Percentiles rank a stretch among this genome's conserved stretches.
Evolutionary conservation across 371 early-diverging fungal genomes (phyloP).

Genomic region (Furculomyces boomerangus): DNA sequence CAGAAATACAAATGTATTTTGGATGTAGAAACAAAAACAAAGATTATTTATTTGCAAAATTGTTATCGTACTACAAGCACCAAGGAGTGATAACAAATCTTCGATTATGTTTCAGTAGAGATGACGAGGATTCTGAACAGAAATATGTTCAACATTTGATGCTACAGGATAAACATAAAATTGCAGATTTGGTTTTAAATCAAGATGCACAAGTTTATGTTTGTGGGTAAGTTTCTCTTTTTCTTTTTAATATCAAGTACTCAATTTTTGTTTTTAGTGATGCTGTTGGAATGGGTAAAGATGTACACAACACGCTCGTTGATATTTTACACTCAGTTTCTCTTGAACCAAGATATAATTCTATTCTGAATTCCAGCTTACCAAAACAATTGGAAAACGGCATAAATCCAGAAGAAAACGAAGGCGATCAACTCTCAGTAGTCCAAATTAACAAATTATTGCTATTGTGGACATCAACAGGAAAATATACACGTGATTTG

Average conservation of each 20-base stretch:
- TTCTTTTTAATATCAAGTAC: not conserved
- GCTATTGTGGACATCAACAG: not conserved
- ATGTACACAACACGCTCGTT: slow-evolving; percentile 54
- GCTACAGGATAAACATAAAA: slow-evolving; percentile 23
- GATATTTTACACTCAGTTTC: slow-evolving; percentile 32
- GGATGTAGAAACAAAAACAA: slow-evolving; percentile 43
- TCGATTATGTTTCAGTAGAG: slow-evolving; percentile 41
- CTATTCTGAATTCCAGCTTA: not conserved
- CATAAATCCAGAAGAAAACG: not conserved
- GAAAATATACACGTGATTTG: slow-evolving; percentile 2
- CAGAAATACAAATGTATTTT: slow-evolving; percentile 41
- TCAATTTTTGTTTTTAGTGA: slow-evolving; percentile 74
- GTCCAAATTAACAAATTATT: not conserved
- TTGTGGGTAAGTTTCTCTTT: slow-evolving; percentile 47
- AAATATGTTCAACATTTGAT: slow-evolving; percentile 79
- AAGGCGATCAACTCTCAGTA: not conserved
- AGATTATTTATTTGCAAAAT: slow-evolving; percentile 46
- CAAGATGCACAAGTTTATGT: slow-evolving; percentile 55
- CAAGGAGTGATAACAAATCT: slow-evolving; percentile 35
- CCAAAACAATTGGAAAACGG: not conserved
- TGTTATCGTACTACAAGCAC: slow-evolving; percentile 27
- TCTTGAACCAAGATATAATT: slow-evolving; percentile 1
- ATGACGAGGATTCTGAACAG: slow-evolving; percentile 17
- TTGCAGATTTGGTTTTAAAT: slow-evolving; percentile 38
- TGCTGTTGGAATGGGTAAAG: slow-evolving; percentile 77